These are phyloP conservation scores for Tuber calosporum DNA, from an alignment of 495 filamentous ascomycete genomes.

Conservation along the genomic window DNA sequence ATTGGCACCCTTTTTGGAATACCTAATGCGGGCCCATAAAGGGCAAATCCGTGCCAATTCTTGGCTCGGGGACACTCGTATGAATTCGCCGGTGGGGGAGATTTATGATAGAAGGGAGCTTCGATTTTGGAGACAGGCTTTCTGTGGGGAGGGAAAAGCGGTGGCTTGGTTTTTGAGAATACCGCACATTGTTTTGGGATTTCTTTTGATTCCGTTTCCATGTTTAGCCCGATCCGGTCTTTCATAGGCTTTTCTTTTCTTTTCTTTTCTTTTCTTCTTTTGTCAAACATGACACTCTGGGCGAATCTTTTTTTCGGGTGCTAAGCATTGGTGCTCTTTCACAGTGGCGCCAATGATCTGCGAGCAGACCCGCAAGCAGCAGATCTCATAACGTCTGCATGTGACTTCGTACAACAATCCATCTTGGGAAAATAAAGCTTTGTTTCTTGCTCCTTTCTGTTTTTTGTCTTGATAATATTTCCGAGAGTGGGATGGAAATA, in stretches of 20 bases:
- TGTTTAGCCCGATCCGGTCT: slow-evolving; percentile 3
- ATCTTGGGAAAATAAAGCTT: slow-evolving; percentile 17
- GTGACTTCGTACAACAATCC: slow-evolving; percentile 28
- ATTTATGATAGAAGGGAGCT: slow-evolving; percentile 1
- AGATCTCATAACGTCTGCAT: slow-evolving; percentile 35
- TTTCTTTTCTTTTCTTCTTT: neutral
- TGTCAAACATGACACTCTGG: neutral
- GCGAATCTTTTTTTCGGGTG: slow-evolving; percentile 5
- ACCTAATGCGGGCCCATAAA: neutral
- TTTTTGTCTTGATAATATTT: neutral
- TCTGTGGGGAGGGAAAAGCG: neutral
- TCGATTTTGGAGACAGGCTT: slow-evolving; percentile 8
- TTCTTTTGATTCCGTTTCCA: neutral
- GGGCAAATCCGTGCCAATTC: neutral
- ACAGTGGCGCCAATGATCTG: slow-evolving; percentile 30
- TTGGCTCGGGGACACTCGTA: neutral
- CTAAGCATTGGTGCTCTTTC: neutral
- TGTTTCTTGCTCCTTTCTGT: slow-evolving; percentile 3
- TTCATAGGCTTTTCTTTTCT: neutral
- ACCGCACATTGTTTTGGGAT: neutral
- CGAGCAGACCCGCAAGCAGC: slow-evolving; percentile 29
- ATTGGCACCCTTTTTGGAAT: neutral
- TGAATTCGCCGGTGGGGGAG: neutral
- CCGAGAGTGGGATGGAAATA: neutral
- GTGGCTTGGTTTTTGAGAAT: slow-evolving; percentile 11